Conservation (phyloP, 2,329 filamentous ascomycete species). For the Tolypocladium paradoxum region DNA sequence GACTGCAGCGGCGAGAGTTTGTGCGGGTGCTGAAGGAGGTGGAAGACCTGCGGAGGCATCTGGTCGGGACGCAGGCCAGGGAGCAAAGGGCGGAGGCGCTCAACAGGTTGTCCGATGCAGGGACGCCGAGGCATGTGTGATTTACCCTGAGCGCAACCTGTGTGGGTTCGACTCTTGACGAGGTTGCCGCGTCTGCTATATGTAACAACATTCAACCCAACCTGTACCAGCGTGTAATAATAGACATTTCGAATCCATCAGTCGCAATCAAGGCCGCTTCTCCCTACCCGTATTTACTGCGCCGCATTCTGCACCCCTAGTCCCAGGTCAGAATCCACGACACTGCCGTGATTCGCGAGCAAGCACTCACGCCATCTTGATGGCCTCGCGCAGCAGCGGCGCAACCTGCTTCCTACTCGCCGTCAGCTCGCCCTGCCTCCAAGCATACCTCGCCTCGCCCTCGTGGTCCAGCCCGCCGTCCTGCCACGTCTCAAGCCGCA, state of each 20-base stretch:
- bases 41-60: constrained; percentile 12
- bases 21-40: constrained; percentile 20
- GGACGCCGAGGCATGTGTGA: not conserved
- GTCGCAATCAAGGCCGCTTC: not conserved
- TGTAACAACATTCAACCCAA: not conserved
- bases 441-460: constrained; percentile 43
- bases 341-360: not conserved
- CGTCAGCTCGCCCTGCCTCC: constrained; percentile 54
- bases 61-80: constrained; percentile 4
- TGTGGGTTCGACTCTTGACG: not conserved
- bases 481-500: constrained; percentile 47
- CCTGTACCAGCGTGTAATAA: not conserved
- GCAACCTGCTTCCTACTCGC: constrained; percentile 60
- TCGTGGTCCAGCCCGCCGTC: constrained; percentile 32
- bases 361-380: constrained; percentile 21
- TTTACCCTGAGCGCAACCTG: not conserved
- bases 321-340: not conserved
- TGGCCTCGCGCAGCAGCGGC: constrained; percentile 49
- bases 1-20: constrained; percentile 20
- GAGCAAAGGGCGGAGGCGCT: constrained; percentile 7
- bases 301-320: not conserved
- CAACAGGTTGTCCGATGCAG: constrained; percentile 1
- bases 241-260: not conserved
- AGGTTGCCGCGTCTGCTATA: not conserved
- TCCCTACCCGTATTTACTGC: not conserved